Percentiles rank a stretch among this genome's conserved stretches.
These are phyloP conservation scores for Apiospora hydei DNA, from an alignment of 2,329 filamentous ascomycete species.

Conservation along the genomic window DNA sequence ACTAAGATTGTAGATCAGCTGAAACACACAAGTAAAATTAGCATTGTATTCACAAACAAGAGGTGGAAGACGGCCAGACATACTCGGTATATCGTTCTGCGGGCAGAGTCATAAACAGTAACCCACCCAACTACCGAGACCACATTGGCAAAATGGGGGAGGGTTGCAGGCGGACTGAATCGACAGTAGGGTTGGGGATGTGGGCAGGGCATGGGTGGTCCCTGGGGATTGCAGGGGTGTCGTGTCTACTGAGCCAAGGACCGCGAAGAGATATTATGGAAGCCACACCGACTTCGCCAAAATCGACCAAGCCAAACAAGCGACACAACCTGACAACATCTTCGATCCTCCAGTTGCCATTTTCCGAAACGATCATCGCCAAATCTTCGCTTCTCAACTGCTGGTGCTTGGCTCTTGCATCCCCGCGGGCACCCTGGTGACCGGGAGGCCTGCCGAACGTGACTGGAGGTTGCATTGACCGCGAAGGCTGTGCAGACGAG, in stretches of 20 bases:
- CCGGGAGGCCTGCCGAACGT: slow-evolving; percentile 8
- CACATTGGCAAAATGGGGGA: neutral
- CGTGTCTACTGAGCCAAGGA: neutral
- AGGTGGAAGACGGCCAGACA: neutral
- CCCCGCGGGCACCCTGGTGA: neutral
- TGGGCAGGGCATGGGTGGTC: neutral
- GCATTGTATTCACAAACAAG: neutral
- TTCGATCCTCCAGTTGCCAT: neutral
- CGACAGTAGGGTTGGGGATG: slow-evolving; percentile 18
- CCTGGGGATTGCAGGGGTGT: neutral
- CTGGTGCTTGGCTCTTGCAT: neutral
- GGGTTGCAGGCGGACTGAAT: neutral
- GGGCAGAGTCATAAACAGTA: neutral
- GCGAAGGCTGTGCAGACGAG: neutral
- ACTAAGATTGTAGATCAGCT: neutral
- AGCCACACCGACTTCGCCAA: slow-evolving; percentile 8
- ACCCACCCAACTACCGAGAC: slow-evolving; percentile 1
- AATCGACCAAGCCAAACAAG: neutral
- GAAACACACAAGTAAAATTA: neutral
- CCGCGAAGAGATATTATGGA: neutral
- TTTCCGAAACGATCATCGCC: neutral
- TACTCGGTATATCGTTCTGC: neutral
- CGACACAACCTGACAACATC: neutral
- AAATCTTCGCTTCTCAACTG: neutral
- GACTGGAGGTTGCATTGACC: neutral